Conservation (phyloP, 345 rosid genomes). For the Microcos paniculata region DNA sequence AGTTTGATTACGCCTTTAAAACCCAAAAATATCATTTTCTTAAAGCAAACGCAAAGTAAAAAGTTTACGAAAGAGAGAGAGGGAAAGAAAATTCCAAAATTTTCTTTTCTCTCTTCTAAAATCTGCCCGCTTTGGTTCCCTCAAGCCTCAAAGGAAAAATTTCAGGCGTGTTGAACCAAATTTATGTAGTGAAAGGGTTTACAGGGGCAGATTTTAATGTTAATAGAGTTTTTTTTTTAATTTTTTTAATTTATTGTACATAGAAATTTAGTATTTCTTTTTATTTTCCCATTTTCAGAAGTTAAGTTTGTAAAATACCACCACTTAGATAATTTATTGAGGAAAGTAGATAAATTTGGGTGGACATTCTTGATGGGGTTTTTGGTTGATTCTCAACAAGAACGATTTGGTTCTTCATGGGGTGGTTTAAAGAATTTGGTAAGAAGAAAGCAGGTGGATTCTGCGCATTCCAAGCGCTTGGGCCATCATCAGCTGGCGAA, state of each 20-base stretch:
- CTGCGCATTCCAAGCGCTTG: constrained; percentile 34
- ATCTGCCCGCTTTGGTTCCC: constrained; percentile 10
- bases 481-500: constrained; percentile 62
- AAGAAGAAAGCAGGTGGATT: constrained; percentile 87
- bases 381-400: constrained; percentile 43
- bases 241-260: background rate
- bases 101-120: constrained; percentile 1
- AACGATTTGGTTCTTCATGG: constrained; percentile 46
- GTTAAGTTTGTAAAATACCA: background rate
- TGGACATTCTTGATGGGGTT: constrained; percentile 42
- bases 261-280: background rate
- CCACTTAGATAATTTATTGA: background rate
- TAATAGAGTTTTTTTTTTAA: background rate
- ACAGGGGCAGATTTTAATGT: constrained; percentile 5
- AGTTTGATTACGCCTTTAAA: no score
- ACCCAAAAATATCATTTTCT: background rate
- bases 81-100: background rate
- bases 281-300: background rate
- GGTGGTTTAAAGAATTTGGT: constrained; percentile 49
- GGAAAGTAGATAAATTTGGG: background rate
- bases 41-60: background rate
- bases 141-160: background rate
- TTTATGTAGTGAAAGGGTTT: background rate
- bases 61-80: background rate
- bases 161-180: background rate